Evolutionary conservation across 2,329 filamentous ascomycete species (phyloP), one percentile per base, ranked within the genome.

Genomic region (Dactylonectria estremocensis): DNA sequence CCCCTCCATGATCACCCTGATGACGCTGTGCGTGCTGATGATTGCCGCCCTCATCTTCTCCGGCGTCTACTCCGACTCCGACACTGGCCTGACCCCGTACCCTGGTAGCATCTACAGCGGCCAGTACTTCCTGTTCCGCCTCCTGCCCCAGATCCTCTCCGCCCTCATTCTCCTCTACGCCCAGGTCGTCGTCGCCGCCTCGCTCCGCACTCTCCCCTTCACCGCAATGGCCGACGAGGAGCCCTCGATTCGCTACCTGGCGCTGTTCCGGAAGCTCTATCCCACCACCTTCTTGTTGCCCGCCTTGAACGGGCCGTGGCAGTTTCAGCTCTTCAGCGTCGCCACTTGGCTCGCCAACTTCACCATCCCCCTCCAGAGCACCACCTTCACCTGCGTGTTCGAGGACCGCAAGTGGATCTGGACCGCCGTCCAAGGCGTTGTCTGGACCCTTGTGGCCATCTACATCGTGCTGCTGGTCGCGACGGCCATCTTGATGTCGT

Each of bases 81-180:
- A 91, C 70, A 80, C 85, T 10, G 94, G 94, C 1, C 82, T 98
- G 13, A 90, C 88, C 77, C 81, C 86, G 3, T 97, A 95, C 78
- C 83, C 84, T 37, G 87, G 86, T 52, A 85, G 82, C 33, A 91
- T 94, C 64, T 92, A 93, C 68, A 92, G 91, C 56, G 87, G 86
- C 9, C 87, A 91, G 71, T 97, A 97, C 80, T 97, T 98, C 78
- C 81, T 97, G 53, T 96, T 97, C 79, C 89, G 94, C 68, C 93
- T 97, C 70, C 83, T 98, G 1, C 95, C 95, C 2, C 94, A 95
- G 64, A 83, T 97, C 0, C 77, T 97, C 14, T 93, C 91, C 0
- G 90, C 90, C 20, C 72, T 91, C 13, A 82, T 97, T 40, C 85
- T 96, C 52, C 79, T 98, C 7, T 97, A 93, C 85, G 87, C 93